Conservation (phyloP, 78 protist species). For the Acrasis kona region DNA sequence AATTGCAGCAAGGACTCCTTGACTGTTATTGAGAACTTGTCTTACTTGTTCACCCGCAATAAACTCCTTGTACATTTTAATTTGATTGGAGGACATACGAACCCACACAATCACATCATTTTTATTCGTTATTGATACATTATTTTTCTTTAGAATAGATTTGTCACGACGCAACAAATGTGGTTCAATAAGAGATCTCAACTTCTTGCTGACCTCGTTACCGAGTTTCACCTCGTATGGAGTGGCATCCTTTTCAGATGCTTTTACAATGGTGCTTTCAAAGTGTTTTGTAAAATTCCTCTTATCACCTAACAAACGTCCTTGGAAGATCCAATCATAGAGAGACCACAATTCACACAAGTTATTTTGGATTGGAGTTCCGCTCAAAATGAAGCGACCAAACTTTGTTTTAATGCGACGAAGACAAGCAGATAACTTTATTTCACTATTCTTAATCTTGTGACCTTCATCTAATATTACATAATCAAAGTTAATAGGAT, state of each 20-base stretch:
- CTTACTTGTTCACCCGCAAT: conserved; percentile 16
- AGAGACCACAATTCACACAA: conserved; percentile 96
- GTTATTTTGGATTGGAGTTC: conserved; percentile 95
- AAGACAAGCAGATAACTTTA: too few species aligned
- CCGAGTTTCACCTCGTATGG: conserved; percentile 1
- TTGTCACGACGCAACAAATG: conserved; percentile 70
- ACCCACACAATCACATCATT: conserved; percentile 62
- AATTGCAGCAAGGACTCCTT: conserved; percentile 41
- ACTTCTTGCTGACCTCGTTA: conserved; percentile 12
- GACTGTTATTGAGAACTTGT: conserved; percentile 15
- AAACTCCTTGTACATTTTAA: conserved; percentile 29
- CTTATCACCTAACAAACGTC: conserved; percentile 69
- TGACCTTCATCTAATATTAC: background rate
- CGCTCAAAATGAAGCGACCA: conserved; percentile 87
- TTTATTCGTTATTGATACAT: conserved; percentile 21
- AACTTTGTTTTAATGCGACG: too few species aligned
- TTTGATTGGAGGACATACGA: conserved; percentile 33
- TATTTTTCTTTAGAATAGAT: conserved; percentile 4
- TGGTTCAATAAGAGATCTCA: conserved; percentile 39
- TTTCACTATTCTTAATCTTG: background rate
- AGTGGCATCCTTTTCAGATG: background rate
- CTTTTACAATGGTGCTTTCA: conserved; percentile 17
- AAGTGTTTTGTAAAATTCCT: conserved; percentile 32
- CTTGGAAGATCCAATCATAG: conserved; percentile 95
- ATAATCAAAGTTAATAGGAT: background rate